These are phyloP conservation scores for Stipa capillata DNA, from an alignment of 176 grass and related monocot species.

Conservation along the genomic window DNA sequence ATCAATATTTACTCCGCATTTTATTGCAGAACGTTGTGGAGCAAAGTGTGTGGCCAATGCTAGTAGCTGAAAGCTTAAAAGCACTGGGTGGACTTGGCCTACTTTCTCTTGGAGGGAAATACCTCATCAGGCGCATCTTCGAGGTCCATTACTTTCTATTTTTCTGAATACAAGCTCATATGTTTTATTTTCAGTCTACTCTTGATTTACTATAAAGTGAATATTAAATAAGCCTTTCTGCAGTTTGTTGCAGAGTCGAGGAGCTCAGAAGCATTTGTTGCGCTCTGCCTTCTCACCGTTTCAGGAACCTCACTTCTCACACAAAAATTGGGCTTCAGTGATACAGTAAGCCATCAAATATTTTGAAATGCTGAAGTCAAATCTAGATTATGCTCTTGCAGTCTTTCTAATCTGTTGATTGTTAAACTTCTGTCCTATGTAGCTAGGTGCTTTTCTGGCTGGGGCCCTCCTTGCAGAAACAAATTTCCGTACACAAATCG, in stretches of 20 bases:
- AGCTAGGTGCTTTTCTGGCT: slow-evolving; percentile 98
- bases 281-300: slow-evolving; percentile 87
- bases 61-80: slow-evolving; percentile 86
- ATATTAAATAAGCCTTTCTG: slow-evolving; percentile 13
- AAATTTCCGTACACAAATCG: slow-evolving; percentile 98
- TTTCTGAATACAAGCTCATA: background rate
- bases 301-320: slow-evolving; percentile 96
- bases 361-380: background rate
- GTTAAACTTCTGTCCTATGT: slow-evolving; percentile 7
- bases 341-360: slow-evolving; percentile 60
- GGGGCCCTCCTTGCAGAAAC: slow-evolving; percentile 98
- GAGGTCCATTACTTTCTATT: slow-evolving; percentile 45
- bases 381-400: slow-evolving; percentile 9
- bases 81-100: slow-evolving; percentile 92
- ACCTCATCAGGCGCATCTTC: slow-evolving; percentile 76
- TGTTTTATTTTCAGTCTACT: background rate
- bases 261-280: slow-evolving; percentile 99
- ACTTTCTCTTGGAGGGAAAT: slow-evolving; percentile 95
- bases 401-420: slow-evolving; percentile 6
- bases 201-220: slow-evolving; percentile 2
- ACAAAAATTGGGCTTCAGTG: slow-evolving; percentile 91
- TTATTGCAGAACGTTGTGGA: slow-evolving; percentile 53
- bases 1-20: background rate
- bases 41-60: slow-evolving; percentile 75
- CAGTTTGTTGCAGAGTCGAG: slow-evolving; percentile 98